Evolutionary conservation across 306 rosid genomes (phyloP), one percentile per base, ranked within the genome.

Genomic region (Casuarina cunninghamiana): DNA sequence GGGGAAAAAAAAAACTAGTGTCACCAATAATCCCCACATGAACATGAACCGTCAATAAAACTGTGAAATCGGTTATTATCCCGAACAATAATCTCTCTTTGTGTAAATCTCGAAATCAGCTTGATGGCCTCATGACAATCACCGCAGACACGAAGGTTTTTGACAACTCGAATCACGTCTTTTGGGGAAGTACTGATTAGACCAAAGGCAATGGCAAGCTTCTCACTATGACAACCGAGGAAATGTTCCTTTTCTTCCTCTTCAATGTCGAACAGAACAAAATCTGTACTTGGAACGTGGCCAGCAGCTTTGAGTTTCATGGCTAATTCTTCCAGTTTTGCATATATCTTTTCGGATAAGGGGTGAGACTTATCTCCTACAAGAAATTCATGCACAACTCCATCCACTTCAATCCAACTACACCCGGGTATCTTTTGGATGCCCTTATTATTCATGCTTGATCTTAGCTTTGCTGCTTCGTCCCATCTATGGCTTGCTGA

Each of bases 361-460:
- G 71, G 71, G 62, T 74, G 83, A 41, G 21, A 32, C 75, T 61
- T 80, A 19, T 82, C 82, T 26, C 85, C 85, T 53, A 81, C 72
- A 0, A 70, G 70, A 77, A 82, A 82, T 63, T 73, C 69, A 1
- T 82, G 85, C 1, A 82, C 85, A 53, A 77, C 75, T 50, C 62
- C 75, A 72, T 81, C 81, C n/a, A 76, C 81, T 42, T 51, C 81
- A 50, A 81, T 76, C 84, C 84, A 81, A 55, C 84, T 81, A 63
- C 84, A 81, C 8, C 81, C 84, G 9, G 81, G 84, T 12, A 71
- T 72, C 68, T 72, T 79, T 53, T 72, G 63, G 55, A 79, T 65
- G n/a, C 69, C 45, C 16, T 73, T 79, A 38, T 19, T 73, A 38
- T 71, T 79, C 82, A 79, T 72, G 32, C n/a, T 79, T 79, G 58